Percentiles rank a stretch among this genome's conserved stretches.
phyloP scores from a whole-genome alignment of 2,329 filamentous ascomycete genomes.

The Mycosphaerella arachidis region DNA sequence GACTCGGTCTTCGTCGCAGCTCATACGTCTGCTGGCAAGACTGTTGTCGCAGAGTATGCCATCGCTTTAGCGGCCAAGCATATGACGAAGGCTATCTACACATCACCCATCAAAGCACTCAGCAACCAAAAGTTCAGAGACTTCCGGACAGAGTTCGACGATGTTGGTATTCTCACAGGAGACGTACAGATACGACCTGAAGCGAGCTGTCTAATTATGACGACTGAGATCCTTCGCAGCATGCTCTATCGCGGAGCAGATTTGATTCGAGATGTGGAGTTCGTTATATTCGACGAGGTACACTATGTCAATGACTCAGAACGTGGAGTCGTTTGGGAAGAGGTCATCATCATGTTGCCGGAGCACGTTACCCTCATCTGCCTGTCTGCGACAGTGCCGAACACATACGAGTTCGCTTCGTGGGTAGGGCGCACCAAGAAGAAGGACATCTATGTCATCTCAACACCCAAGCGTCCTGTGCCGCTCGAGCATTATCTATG shows the following conservation, averaged over 20 bases:
- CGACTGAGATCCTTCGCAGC: slow-evolving; percentile 92
- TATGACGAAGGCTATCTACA: slow-evolving; percentile 99
- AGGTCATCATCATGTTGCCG: slow-evolving; percentile 98
- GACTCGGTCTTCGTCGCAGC: slow-evolving; percentile 98
- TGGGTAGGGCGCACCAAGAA: slow-evolving; percentile 98
- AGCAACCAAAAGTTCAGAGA: slow-evolving; percentile 99
- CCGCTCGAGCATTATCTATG: slow-evolving; percentile 94
- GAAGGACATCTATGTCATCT: slow-evolving; percentile 98
- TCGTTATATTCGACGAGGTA: slow-evolving; percentile 98
- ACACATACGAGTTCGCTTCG: slow-evolving; percentile 95
- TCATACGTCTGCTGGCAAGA: slow-evolving; percentile 96
- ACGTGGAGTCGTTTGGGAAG: slow-evolving; percentile 96
- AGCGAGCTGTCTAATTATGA: slow-evolving; percentile 98
- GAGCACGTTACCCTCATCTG: slow-evolving; percentile 95
- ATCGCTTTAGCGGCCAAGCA: slow-evolving; percentile 95
- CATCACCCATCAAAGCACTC: slow-evolving; percentile 94
- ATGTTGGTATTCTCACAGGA: slow-evolving; percentile 93
- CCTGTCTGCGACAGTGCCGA: slow-evolving; percentile 92
- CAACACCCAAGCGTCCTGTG: slow-evolving; percentile 89
- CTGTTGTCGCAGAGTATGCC: slow-evolving; percentile 95
- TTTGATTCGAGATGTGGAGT: slow-evolving; percentile 93
- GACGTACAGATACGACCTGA: slow-evolving; percentile 98
- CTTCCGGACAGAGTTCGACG: slow-evolving; percentile 83
- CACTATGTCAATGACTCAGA: slow-evolving; percentile 98
- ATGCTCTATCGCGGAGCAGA: slow-evolving; percentile 98